Evolutionary conservation across 2,329 filamentous ascomycete genomes (phyloP).

Genomic region (Neocucurbitaria cava): DNA sequence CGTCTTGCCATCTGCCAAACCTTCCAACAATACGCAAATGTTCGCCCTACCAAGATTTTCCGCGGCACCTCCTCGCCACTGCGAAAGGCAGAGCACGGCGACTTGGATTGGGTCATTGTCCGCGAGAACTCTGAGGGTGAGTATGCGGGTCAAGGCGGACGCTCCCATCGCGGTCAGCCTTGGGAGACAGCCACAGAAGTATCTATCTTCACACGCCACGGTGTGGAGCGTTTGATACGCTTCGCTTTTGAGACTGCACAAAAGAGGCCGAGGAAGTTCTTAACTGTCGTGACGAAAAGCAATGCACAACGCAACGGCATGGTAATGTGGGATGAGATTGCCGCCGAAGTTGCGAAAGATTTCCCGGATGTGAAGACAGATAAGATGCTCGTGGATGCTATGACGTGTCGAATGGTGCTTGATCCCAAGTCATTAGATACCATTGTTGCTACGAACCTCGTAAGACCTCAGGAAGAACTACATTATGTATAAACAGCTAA

Average conservation of each 20-base stretch:
- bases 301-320: slow-evolving; percentile 72
- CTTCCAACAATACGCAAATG: slow-evolving; percentile 65
- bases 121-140: slow-evolving; percentile 73
- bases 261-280: slow-evolving; percentile 62
- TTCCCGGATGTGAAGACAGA: slow-evolving; percentile 68
- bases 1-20: slow-evolving; percentile 63
- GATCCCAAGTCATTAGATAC: slow-evolving; percentile 67
- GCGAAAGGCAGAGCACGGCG: slow-evolving; percentile 59
- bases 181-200: slow-evolving; percentile 71
- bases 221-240: slow-evolving; percentile 65
- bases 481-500: neutral
- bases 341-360: slow-evolving; percentile 60
- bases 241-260: slow-evolving; percentile 69
- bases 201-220: slow-evolving; percentile 68
- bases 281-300: slow-evolving; percentile 71
- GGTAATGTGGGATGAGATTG: slow-evolving; percentile 73
- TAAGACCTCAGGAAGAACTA: slow-evolving; percentile 11
- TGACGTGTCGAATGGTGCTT: slow-evolving; percentile 70
- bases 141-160: slow-evolving; percentile 70
- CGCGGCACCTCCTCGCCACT: slow-evolving; percentile 67
- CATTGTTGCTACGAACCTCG: slow-evolving; percentile 68
- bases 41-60: slow-evolving; percentile 66
- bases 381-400: slow-evolving; percentile 72
- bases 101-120: slow-evolving; percentile 71
- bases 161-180: slow-evolving; percentile 63